Percentiles rank a stretch among this genome's conserved stretches.
Evolutionary conservation across 768 basidiomycete genomes (phyloP).

Genomic region (Rhizopogon sp.): DNA sequence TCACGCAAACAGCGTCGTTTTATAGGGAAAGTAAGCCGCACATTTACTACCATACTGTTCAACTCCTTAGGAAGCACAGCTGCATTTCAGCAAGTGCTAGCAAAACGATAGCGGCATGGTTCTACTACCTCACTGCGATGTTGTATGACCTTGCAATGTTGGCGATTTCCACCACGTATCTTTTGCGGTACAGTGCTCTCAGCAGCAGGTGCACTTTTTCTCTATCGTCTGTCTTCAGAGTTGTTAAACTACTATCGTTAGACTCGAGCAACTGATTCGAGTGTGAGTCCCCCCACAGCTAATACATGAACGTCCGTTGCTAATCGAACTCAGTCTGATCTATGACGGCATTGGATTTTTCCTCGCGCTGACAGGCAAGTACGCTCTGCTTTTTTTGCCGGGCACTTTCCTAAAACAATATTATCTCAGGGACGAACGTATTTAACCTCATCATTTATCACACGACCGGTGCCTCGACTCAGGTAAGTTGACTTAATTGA

Average conservation of each 20-base stretch:
- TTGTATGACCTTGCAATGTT: constrained; percentile 51
- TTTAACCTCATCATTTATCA: constrained; percentile 50
- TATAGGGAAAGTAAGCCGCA: constrained; percentile 32
- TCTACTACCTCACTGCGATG: constrained; percentile 55
- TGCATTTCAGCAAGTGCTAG: constrained; percentile 37
- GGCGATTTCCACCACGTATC: constrained; percentile 43
- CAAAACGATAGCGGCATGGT: constrained; percentile 40
- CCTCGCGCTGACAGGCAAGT: constrained; percentile 44
- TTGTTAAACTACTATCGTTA: constrained; percentile 7
- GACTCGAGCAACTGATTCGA: constrained; percentile 21
- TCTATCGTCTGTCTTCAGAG: neutral
- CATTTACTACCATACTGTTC: neutral
- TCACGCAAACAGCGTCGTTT: neutral
- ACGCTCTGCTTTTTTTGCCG: neutral
- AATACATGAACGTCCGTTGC: neutral
- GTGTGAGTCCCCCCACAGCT: constrained; percentile 14
- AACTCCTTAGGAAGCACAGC: constrained; percentile 27
- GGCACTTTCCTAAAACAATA: neutral
- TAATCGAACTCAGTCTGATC: constrained; percentile 45
- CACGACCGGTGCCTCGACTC: constrained; percentile 31
- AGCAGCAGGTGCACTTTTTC: constrained; percentile 19
- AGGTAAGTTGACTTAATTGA: constrained; percentile 30
- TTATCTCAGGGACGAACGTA: constrained; percentile 38
- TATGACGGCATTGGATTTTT: constrained; percentile 67
- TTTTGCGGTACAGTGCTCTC: constrained; percentile 39